These are phyloP conservation scores for Aspergillus kassunensis DNA, from an alignment of 495 filamentous ascomycete species.

Conservation along the genomic window DNA sequence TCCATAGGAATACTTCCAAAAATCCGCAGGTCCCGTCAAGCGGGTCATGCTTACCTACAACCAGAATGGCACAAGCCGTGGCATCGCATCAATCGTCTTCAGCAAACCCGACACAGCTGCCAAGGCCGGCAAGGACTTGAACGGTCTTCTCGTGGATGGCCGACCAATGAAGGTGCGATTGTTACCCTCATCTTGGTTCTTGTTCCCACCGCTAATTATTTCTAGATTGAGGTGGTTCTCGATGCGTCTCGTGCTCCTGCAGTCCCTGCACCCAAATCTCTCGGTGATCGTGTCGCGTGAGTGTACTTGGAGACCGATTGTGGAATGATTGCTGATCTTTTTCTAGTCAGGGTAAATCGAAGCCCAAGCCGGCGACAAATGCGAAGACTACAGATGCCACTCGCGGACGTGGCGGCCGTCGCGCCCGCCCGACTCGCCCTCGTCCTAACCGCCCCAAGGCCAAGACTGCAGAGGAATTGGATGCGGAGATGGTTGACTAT, in stretches of 20 bases:
- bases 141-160: constrained; percentile 83
- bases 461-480: constrained; percentile 87
- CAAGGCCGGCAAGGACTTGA: constrained; percentile 75
- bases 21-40: constrained; percentile 86
- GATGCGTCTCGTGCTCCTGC: constrained; percentile 66
- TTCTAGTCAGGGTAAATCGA: constrained; percentile 60
- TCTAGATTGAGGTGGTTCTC: constrained; percentile 80
- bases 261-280: constrained; percentile 62
- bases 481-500: constrained; percentile 93
- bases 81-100: constrained; percentile 80
- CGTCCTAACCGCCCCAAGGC: constrained; percentile 65
- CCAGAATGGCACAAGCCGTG: constrained; percentile 84
- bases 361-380: constrained; percentile 79
- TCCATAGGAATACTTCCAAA: constrained; percentile 90
- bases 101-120: constrained; percentile 68
- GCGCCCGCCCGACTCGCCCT: constrained; percentile 45
- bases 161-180: constrained; percentile 78
- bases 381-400: constrained; percentile 52
- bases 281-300: constrained; percentile 84
- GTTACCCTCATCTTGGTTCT: neutral
- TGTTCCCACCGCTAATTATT: neutral
- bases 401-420: constrained; percentile 48
- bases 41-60: constrained; percentile 85
- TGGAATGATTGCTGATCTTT: constrained; percentile 14
- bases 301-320: constrained; percentile 18